Base-by-base conservation (phyloP, 129 eudicot genomes). In the Chrysanthemum lavandulifolium region DNA sequence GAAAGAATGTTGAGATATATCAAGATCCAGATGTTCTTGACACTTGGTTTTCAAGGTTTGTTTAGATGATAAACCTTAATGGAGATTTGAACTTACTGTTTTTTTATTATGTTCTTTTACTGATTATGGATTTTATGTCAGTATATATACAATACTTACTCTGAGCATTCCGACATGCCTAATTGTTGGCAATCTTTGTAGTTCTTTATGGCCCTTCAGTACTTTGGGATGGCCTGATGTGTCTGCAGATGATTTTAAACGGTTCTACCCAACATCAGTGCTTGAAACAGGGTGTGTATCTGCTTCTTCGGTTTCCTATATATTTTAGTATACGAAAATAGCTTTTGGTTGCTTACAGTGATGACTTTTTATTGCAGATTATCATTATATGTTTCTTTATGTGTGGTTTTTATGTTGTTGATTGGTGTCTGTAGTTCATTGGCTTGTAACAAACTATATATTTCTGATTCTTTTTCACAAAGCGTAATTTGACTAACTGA, bases 1-100 rank as follows among this genome's bases (percentile, higher is more conserved):
- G 99, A 43, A 85, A 88, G 75, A 63, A 88, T 76, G 97, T 85
- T 10, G 88, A 88, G 76, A 88, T 95, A 72, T 90, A 90, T 88
- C 99, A 95, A 85, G 99, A 95, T 68, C 97, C 99, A 69, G 99
- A 95, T 86, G 99, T 95, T 78, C 96, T 95, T 67, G 99, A 95
- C 78, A 95, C 99, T 65, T 95, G 99, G 99, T 95, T 95, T 84
- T 95, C 99, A 7, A 94, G 98, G 98, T 94, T 76, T n/a, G 84
- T 81, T 73, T 33, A 50, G 11, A 15, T 75, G 40, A 19, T 58
- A 12, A 61, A 33, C 45, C 31, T 61, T 23, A 61, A 2, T 12
- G 47, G 66, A 13, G 36, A 45, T 27, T 61, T 50, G 4, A 27
- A 50, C 2, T 61, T 27, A 56, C 47, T 56, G 19, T 71, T 18